These are phyloP conservation scores for Capsicum rhomboideum DNA, from an alignment of 257 asterid species.

Conservation along the genomic window DNA sequence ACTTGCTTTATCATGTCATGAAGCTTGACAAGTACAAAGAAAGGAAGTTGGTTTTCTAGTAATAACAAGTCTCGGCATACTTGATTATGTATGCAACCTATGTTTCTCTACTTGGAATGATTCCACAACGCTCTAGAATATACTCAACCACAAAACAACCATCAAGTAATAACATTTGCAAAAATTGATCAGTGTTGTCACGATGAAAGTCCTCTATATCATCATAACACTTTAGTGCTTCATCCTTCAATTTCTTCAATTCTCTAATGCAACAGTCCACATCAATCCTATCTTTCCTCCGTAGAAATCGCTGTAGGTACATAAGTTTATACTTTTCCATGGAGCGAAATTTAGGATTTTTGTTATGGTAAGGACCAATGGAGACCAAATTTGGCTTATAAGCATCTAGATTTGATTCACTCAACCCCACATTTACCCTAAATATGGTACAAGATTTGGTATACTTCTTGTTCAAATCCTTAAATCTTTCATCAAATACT, in stretches of 20 bases:
- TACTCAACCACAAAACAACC: constrained; percentile 14
- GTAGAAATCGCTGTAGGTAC: neutral
- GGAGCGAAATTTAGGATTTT: neutral
- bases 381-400: constrained; percentile 7
- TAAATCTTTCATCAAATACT: neutral
- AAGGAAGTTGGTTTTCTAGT: neutral
- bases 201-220: neutral
- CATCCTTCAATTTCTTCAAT: neutral
- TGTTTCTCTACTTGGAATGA: neutral
- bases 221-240: neutral
- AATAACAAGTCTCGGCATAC: constrained; percentile 7
- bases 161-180: constrained; percentile 5
- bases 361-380: constrained; percentile 10
- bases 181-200: neutral
- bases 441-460: neutral
- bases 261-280: neutral
- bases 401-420: neutral
- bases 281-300: neutral
- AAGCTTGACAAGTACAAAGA: neutral
- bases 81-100: neutral
- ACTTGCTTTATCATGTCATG: neutral
- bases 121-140: neutral
- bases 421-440: neutral
- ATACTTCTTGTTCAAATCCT: neutral
- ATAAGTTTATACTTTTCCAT: neutral